phyloP scores from a whole-genome alignment of 2,329 filamentous ascomycete genomes.

The Epichloe baconii region DNA sequence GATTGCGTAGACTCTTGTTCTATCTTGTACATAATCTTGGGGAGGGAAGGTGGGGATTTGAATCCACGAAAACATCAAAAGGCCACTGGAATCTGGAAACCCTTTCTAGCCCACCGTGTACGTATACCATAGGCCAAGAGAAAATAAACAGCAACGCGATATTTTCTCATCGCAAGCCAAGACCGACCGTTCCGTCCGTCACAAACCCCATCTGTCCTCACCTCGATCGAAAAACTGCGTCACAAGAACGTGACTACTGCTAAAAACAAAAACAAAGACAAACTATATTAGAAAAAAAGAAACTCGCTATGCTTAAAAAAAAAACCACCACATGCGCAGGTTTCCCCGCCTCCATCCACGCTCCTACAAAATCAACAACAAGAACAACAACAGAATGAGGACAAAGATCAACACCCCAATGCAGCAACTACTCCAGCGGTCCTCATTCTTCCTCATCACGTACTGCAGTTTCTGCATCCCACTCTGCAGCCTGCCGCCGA shows the following conservation, averaged over 20 bases:
- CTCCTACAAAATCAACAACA: conserved; percentile 50
- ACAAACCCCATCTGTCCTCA: not conserved
- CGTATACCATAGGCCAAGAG: no score
- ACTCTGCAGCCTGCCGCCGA: conserved; percentile 71
- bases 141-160: no score
- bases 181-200: no score
- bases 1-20: no score
- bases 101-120: no score
- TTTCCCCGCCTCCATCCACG: not conserved
- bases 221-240: not conserved
- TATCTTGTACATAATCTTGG: no score
- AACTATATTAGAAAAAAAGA: not conserved
- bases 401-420: conserved; percentile 81
- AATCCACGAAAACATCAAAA: no score
- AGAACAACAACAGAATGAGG: conserved; percentile 70
- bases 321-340: not conserved
- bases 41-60: no score
- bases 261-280: not conserved
- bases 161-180: no score
- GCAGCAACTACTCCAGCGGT: conserved; percentile 76
- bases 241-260: not conserved
- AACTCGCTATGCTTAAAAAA: not conserved
- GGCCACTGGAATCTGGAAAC: no score
- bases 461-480: conserved; percentile 78
- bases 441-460: conserved; percentile 83